Evolutionary conservation across 345 rosid genomes (phyloP), one percentile per base, ranked within the genome.

Genomic region (Murraya paniculata): DNA sequence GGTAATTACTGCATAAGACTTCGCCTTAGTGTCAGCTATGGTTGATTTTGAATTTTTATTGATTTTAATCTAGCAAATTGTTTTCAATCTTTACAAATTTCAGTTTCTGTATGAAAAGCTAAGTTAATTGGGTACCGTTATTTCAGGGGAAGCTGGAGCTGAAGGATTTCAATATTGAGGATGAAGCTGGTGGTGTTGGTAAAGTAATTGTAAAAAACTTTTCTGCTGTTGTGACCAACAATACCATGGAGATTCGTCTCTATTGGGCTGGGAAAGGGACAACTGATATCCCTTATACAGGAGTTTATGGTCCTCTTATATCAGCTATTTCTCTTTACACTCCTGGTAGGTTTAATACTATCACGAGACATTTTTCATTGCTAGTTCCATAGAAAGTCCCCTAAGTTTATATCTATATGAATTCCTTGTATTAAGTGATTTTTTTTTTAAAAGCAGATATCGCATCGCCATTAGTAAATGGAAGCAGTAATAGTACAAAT

Each of bases 261-360:
- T 64, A 68, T 57, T 90, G 89, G 91, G 86, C 87, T 13, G 94
- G 94, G 16, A 89, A 81, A 84, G 92, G 94, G 68, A 89, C 94
- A n/a, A 86, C 85, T 6, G 58, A 56, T 77, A 85, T 85, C 67
- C 92, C 94, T 5, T 0, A 0, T 28, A 80, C 79, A 70, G 86
- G 92, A 64, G 79, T 80, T 27, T 89, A 89, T 69, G 94, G 94
- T 69, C 90, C 94, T 64, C 71, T 89, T 41, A 80, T 91, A 74
- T 88, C 91, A 1, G 93, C 91, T 27, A 80, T 91, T 59, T 83
- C 91, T 39, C 69, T 87, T 50, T 80, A 71, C 11, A 50, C 56
- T 21, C 74, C 76, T 5, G 77, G 87, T 78, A 59, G 69, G 80
- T 83, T 18, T 53, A 5, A 5, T 53, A 18, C 57, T 19, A 53